phyloP scores from a whole-genome alignment of 2,329 filamentous ascomycete species.

The Calycina marina region DNA sequence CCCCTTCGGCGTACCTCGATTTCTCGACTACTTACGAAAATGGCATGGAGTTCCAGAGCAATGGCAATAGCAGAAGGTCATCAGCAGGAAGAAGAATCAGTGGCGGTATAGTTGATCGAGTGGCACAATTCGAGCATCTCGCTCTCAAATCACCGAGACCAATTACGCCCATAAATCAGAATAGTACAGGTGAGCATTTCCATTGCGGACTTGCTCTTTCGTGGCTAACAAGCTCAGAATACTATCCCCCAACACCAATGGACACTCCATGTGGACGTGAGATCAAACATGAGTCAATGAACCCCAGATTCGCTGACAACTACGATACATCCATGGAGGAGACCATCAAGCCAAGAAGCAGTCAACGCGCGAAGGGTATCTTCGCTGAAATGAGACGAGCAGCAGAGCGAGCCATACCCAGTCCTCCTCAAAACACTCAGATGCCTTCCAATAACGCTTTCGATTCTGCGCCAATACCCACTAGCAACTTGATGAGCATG shows the following conservation, averaged over 20 bases:
- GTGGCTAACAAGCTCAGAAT: constrained; percentile 25
- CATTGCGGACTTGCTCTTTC: not conserved
- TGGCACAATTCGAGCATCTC: constrained; percentile 43
- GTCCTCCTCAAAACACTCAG: constrained; percentile 37
- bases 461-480: constrained; percentile 39
- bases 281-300: constrained; percentile 19
- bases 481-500: constrained; percentile 40
- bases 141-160: constrained; percentile 34
- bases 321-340: constrained; percentile 55
- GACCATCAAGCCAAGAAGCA: constrained; percentile 42
- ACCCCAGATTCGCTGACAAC: constrained; percentile 40
- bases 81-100: constrained; percentile 38
- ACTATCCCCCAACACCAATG: constrained; percentile 52
- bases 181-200: constrained; percentile 37
- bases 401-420: constrained; percentile 38
- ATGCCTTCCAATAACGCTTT: constrained; percentile 30
- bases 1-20: constrained; percentile 20
- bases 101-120: constrained; percentile 45
- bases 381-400: constrained; percentile 46
- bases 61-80: constrained; percentile 17
- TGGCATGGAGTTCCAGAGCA: constrained; percentile 10
- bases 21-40: constrained; percentile 19
- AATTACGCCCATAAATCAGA: constrained; percentile 47
- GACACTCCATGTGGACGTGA: constrained; percentile 41
- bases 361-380: constrained; percentile 32